A percentile compares a stretch with the other conserved stretches of the same genome.
These are phyloP conservation scores for Phoma sp. DNA, from an alignment of 2,329 filamentous ascomycete species.

Conservation along the genomic window DNA sequence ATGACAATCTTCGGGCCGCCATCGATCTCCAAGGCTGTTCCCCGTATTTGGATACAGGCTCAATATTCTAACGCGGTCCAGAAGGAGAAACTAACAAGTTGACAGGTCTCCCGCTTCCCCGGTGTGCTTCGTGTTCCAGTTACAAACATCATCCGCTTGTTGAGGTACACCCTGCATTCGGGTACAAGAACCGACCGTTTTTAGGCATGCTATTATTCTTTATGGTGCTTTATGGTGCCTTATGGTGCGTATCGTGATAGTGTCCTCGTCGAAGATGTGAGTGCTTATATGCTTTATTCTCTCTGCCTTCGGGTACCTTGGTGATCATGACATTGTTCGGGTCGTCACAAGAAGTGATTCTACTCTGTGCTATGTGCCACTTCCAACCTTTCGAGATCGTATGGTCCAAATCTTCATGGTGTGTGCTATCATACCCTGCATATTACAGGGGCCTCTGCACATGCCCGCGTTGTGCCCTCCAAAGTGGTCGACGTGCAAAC, in stretches of 20 bases:
- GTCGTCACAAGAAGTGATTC: not conserved
- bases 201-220: not conserved
- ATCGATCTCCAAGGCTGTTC: not conserved
- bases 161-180: not conserved
- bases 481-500: conserved; percentile 2
- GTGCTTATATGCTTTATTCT: not conserved
- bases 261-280: not conserved
- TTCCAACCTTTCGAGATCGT: not conserved
- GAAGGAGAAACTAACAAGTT: not conserved
- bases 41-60: not conserved
- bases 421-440: not conserved
- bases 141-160: not conserved
- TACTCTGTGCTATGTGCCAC: conserved; percentile 1
- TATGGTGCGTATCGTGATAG: not conserved
- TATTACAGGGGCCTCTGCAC: not conserved
- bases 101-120: conserved; percentile 10
- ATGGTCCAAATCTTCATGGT: not conserved
- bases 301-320: not conserved
- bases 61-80: not conserved
- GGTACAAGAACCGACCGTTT: not conserved
- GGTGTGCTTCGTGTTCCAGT: not conserved
- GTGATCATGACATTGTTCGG: not conserved
- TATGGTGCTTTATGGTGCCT: not conserved
- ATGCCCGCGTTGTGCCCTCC: not conserved
- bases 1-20: not conserved